A percentile compares a stretch with the other conserved stretches of the same genome.
These are phyloP conservation scores for Carpinus viminea DNA, from an alignment of 306 rosid genomes.

Conservation along the genomic window DNA sequence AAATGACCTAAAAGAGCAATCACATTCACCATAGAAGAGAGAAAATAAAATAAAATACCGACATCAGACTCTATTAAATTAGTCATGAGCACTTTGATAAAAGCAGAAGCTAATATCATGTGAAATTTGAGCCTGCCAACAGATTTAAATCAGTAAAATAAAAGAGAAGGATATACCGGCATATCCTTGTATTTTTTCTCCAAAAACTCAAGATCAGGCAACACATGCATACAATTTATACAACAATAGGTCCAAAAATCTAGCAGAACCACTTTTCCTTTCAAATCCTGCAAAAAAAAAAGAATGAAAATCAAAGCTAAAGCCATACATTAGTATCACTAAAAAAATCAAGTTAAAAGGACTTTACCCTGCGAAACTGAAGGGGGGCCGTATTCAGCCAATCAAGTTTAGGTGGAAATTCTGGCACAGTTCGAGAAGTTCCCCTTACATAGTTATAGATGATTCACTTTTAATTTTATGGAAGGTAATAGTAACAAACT, in stretches of 20 bases:
- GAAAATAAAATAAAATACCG: conserved; percentile 6
- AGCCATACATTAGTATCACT: conserved; percentile 19
- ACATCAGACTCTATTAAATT: conserved; percentile 12
- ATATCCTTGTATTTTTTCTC: conserved; percentile 87
- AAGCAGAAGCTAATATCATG: conserved; percentile 8
- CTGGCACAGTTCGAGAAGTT: conserved; percentile 77
- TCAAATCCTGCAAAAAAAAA: conserved; percentile 73
- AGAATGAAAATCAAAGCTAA: conserved; percentile 16
- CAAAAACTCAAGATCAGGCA: conserved; percentile 85
- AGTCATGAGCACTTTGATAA: conserved; percentile 15
- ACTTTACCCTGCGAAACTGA: conserved; percentile 73
- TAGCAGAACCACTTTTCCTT: conserved; percentile 88
- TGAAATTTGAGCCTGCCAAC: conserved; percentile 16
- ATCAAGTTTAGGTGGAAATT: conserved; percentile 88
- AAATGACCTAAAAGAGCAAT: not conserved
- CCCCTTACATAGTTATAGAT: conserved; percentile 52
- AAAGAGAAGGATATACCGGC: conserved; percentile 63
- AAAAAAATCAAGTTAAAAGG: conserved; percentile 24
- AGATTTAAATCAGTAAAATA: conserved; percentile 22
- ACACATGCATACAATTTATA: conserved; percentile 94
- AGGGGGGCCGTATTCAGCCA: conserved; percentile 95
- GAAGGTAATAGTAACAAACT: not conserved
- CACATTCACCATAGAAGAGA: not conserved
- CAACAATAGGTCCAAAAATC: conserved; percentile 98
- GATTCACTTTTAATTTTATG: conserved; percentile 23